phyloP scores from a whole-genome alignment of 73 alveolate genomes.

The Symbiodinium natans region DNA sequence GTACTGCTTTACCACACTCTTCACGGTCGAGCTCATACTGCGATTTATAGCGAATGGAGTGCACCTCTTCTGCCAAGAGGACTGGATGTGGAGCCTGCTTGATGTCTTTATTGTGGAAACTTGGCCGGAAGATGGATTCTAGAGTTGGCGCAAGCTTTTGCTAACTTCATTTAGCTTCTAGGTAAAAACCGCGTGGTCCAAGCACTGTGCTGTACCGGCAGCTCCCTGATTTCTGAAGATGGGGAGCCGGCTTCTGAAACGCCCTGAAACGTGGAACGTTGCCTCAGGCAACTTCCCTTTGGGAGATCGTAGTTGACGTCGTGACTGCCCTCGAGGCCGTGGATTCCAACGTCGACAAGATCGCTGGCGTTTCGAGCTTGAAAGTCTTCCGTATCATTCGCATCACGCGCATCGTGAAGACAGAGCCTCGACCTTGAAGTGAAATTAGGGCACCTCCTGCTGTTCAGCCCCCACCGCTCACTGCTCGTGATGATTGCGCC shows the following conservation, averaged over 20 bases:
- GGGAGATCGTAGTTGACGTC: not conserved
- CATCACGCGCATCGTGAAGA: conserved; percentile 23
- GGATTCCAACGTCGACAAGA: not conserved
- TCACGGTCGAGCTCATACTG: not conserved
- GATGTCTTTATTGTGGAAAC: not conserved
- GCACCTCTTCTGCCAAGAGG: not conserved
- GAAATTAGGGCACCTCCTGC: no score
- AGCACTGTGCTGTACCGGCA: no score
- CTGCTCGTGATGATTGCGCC: no score
- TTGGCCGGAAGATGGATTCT: not conserved
- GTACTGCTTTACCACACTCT: not conserved
- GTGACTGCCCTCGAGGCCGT: conserved; percentile 1
- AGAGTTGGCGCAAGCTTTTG: no score
- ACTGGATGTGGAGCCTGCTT: conserved; percentile 11
- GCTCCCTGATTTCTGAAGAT: no score
- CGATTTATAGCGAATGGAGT: not conserved
- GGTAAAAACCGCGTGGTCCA: no score
- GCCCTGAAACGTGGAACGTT: no score
- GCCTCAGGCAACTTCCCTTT: not conserved
- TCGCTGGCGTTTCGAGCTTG: not conserved
- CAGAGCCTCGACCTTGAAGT: not conserved
- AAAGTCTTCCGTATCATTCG: not conserved
- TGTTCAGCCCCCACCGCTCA: no score
- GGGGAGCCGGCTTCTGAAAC: no score
- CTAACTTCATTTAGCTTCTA: no score